phyloP scores from a whole-genome alignment of 2,329 filamentous ascomycete species.

The Neopestalotiopsis clavispora region DNA sequence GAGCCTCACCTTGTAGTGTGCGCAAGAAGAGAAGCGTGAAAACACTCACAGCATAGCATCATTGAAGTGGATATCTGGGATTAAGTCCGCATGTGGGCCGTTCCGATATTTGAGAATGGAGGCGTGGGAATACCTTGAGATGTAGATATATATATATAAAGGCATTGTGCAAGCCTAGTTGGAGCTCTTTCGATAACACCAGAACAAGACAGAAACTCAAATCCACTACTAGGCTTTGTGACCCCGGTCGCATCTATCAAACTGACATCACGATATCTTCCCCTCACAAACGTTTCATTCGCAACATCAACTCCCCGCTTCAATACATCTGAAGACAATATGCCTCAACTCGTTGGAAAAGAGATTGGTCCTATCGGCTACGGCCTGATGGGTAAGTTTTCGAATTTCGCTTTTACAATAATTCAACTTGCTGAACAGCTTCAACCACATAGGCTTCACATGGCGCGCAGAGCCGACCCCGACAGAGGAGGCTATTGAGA shows the following conservation, averaged over 20 bases:
- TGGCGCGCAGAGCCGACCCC: conserved; percentile 35
- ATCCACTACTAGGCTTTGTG: neutral
- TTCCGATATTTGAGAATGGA: neutral
- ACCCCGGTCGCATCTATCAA: neutral
- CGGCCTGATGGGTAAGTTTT: conserved; percentile 20
- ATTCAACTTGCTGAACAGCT: neutral
- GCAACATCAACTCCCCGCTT: neutral
- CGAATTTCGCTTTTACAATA: too few species aligned
- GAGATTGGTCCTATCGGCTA: conserved; percentile 21
- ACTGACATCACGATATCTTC: neutral
- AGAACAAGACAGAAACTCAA: neutral
- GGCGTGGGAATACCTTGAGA: neutral
- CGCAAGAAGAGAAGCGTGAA: neutral
- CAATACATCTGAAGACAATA: neutral
- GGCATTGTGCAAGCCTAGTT: neutral
- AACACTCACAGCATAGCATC: neutral
- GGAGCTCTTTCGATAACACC: neutral
- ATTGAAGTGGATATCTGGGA: neutral
- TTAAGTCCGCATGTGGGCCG: neutral
- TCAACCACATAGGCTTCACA: conserved; percentile 28
- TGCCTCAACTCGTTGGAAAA: conserved; percentile 18
- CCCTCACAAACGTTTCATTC: neutral
- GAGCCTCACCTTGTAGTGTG: neutral
- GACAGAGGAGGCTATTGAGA: conserved; percentile 47
- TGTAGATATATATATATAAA: neutral